Evolutionary conservation across 495 filamentous ascomycete species (phyloP).

Genomic region (Viridothelium virens): DNA sequence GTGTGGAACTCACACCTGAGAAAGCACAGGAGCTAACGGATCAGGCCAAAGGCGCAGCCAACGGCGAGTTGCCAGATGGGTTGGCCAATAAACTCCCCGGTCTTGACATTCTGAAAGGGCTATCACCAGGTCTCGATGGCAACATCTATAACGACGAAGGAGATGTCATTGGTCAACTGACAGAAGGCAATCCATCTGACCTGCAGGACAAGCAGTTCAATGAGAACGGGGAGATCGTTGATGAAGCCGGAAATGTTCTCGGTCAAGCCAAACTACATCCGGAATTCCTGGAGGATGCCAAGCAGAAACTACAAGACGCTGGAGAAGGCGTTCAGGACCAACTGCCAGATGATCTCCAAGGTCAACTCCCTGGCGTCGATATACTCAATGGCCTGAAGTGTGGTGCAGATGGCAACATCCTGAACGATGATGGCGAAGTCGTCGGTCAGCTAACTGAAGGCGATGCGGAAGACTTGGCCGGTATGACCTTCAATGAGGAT

Average conservation of each 20-base stretch:
- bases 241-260: conserved; percentile 39
- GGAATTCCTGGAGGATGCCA: conserved; percentile 17
- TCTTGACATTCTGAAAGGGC: conserved; percentile 35
- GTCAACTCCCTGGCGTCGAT: conserved; percentile 32
- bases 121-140: conserved; percentile 33
- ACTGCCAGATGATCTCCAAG: conserved; percentile 33
- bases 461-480: conserved; percentile 34
- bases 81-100: conserved; percentile 31
- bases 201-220: conserved; percentile 37
- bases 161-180: conserved; percentile 35
- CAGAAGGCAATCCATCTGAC: conserved; percentile 35
- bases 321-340: conserved; percentile 8
- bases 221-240: conserved; percentile 39
- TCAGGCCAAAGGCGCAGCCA: conserved; percentile 30
- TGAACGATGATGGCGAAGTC: conserved; percentile 39
- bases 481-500: conserved; percentile 36
- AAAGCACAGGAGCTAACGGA: conserved; percentile 32
- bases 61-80: conserved; percentile 23
- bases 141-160: conserved; percentile 39
- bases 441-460: conserved; percentile 37
- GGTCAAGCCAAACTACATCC: conserved; percentile 36
- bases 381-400: conserved; percentile 35
- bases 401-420: conserved; percentile 34
- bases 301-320: neutral
- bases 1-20: conserved; percentile 46